Percentiles rank a stretch among this genome's conserved stretches.
Evolutionary conservation across 129 eudicot species (phyloP).

Genomic region (Pulicaria dysenterica): DNA sequence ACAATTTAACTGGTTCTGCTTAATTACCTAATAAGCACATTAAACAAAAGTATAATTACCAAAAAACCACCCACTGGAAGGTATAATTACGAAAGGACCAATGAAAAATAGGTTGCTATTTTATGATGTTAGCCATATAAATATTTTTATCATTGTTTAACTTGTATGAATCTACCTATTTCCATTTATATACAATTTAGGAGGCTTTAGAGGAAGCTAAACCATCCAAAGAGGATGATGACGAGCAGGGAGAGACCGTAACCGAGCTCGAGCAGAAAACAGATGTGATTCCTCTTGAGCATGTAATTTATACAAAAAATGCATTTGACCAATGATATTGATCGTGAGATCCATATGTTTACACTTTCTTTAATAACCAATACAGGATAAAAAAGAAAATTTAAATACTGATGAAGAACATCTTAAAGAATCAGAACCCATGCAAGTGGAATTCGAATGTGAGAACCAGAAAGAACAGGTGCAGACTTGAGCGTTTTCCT

Average conservation of each 20-base stretch:
- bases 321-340: neutral
- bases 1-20: too few relatives aligned
- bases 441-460: conserved; percentile 3
- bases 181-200: conserved; percentile 22
- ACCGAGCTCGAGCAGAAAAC: conserved; percentile 10
- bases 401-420: neutral
- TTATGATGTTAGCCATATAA: too few relatives aligned
- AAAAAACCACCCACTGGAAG: too few relatives aligned
- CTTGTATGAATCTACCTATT: neutral
- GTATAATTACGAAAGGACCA: too few relatives aligned
- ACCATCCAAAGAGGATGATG: conserved; percentile 7
- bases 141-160: neutral
- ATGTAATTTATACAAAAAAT: conserved; percentile 2
- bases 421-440: neutral
- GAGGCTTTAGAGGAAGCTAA: conserved; percentile 26
- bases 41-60: too few relatives aligned
- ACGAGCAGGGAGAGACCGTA: conserved; percentile 6
- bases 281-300: conserved; percentile 1
- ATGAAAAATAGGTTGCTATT: too few relatives aligned
- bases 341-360: neutral
- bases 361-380: neutral
- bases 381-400: conserved; percentile 9
- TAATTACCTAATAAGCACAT: too few relatives aligned
- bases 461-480: conserved; percentile 23
- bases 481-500: conserved; percentile 1